Percentiles rank a stretch among this genome's conserved stretches.
Evolutionary conservation across 306 rosid genomes (phyloP).

Genomic region (Prunus padus): DNA sequence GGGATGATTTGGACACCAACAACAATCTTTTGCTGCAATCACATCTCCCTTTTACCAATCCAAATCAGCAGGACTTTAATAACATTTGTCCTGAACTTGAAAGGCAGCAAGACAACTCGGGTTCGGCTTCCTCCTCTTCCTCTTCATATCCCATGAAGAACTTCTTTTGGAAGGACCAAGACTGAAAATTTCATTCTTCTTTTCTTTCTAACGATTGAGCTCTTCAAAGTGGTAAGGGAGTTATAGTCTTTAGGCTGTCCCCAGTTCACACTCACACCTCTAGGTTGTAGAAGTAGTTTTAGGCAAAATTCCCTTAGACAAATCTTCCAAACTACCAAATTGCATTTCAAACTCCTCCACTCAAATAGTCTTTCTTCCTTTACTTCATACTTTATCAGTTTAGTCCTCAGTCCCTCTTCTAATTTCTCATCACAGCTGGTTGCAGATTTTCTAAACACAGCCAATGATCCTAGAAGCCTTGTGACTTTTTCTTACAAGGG

Average conservation of each 20-base stretch:
- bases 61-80: conserved; percentile 28
- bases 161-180: conserved; percentile 60
- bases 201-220: background rate
- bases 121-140: conserved; percentile 37
- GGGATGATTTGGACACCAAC: conserved; percentile 83
- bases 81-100: conserved; percentile 28
- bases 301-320: background rate
- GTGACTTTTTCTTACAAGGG: conserved; percentile 8
- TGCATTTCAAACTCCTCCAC: conserved; percentile 5
- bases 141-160: conserved; percentile 48
- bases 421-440: conserved; percentile 29
- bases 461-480: conserved; percentile 37
- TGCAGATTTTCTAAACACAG: conserved; percentile 39
- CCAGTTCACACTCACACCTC: background rate
- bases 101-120: conserved; percentile 39
- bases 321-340: background rate
- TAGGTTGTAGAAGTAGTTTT: background rate
- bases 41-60: conserved; percentile 38
- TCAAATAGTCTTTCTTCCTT: background rate
- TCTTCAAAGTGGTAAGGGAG: background rate
- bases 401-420: conserved; percentile 6
- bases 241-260: no score
- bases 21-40: conserved; percentile 58
- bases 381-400: background rate
- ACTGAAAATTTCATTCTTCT: conserved; percentile 25